Evolutionary conservation across 179 eudicot species (phyloP).

Genomic region (Gypsophila paniculata): DNA sequence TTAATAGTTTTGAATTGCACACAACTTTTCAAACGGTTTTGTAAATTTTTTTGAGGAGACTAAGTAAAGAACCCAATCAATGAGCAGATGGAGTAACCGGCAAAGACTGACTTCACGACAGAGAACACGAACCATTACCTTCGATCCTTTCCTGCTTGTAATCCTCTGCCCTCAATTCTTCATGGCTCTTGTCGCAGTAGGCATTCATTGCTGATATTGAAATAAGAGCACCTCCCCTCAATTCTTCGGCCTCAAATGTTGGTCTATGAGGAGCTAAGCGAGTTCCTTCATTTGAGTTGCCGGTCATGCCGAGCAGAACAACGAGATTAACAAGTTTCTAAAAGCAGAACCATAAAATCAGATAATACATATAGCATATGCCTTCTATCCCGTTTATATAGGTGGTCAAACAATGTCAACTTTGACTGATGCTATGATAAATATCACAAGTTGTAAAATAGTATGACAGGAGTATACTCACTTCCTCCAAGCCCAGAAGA

Average conservation of each 20-base stretch:
- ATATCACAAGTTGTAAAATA: not conserved
- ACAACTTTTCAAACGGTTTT: too few species aligned
- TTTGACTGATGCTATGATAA: not conserved
- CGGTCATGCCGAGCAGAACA: not conserved
- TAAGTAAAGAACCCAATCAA: not conserved
- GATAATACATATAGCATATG: not conserved
- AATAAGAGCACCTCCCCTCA: not conserved
- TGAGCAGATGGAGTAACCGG: not conserved
- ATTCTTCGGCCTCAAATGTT: not conserved
- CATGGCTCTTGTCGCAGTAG: constrained; percentile 28
- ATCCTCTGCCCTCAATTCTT: constrained; percentile 30
- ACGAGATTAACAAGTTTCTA: not conserved
- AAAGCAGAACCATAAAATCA: not conserved
- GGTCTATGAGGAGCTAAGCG: not conserved
- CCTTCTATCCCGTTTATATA: not conserved
- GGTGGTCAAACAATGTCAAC: too few species aligned
- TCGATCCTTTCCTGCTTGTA: constrained; percentile 14
- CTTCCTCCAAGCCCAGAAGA: not conserved
- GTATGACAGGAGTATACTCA: not conserved
- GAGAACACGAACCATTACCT: constrained; percentile 8
- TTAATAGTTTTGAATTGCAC: too few species aligned
- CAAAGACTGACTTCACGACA: not conserved
- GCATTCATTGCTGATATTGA: constrained; percentile 24
- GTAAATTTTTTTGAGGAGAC: too few species aligned
- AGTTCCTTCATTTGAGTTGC: constrained; percentile 17